These are phyloP conservation scores for Rhynchosporium graminicola DNA, from an alignment of 2,329 filamentous ascomycete species.

Conservation along the genomic window DNA sequence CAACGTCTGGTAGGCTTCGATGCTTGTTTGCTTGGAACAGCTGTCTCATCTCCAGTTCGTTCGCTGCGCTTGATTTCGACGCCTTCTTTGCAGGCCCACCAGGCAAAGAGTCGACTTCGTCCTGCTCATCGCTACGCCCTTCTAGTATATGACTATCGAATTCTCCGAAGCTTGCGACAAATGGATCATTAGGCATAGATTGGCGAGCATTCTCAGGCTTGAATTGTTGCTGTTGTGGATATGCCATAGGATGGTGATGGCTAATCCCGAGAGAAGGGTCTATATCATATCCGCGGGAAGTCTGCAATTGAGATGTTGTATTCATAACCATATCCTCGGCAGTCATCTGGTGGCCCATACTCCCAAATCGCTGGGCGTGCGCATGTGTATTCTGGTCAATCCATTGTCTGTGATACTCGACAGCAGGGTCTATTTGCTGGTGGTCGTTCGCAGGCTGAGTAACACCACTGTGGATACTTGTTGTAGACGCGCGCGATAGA, in stretches of 20 bases:
- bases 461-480: slow-evolving; percentile 45
- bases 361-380: slow-evolving; percentile 37
- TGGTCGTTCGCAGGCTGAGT: slow-evolving; percentile 39
- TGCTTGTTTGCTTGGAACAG: slow-evolving; percentile 70
- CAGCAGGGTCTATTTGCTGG: slow-evolving; percentile 32
- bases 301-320: slow-evolving; percentile 56
- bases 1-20: slow-evolving; percentile 69
- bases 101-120: slow-evolving; percentile 56
- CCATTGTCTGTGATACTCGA: slow-evolving; percentile 40
- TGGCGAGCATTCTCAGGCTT: slow-evolving; percentile 46
- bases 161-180: slow-evolving; percentile 57
- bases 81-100: slow-evolving; percentile 55
- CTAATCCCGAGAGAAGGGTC: slow-evolving; percentile 51
- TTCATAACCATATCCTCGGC: slow-evolving; percentile 62
- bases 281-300: slow-evolving; percentile 50
- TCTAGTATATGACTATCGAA: slow-evolving; percentile 61
- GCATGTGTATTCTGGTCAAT: slow-evolving; percentile 37
- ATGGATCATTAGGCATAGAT: slow-evolving; percentile 56
- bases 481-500: slow-evolving; percentile 50
- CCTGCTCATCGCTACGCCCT: slow-evolving; percentile 54
- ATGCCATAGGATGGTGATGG: slow-evolving; percentile 48
- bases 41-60: slow-evolving; percentile 78
- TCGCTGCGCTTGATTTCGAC: slow-evolving; percentile 72
- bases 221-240: slow-evolving; percentile 46
- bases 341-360: slow-evolving; percentile 46